Percentiles rank a stretch among this genome's conserved stretches.
Evolutionary conservation across 2,329 filamentous ascomycete species (phyloP).

Genomic region (Monosporascus sp.): DNA sequence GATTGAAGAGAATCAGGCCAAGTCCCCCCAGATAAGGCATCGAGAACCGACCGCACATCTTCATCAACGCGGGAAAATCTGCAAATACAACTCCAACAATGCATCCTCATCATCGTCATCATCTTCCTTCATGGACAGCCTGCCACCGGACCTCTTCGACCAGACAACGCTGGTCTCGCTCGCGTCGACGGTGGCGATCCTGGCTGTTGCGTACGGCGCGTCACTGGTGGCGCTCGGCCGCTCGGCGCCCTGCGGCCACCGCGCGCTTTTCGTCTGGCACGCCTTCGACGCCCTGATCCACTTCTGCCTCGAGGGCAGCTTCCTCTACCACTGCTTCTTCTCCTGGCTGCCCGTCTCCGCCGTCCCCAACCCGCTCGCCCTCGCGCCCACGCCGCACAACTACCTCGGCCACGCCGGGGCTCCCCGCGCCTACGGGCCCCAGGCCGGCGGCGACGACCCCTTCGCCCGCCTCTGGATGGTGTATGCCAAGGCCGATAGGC

Average conservation of each 20-base stretch:
- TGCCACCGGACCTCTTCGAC: constrained; percentile 55
- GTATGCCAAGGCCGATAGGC: constrained; percentile 57
- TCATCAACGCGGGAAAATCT: background rate
- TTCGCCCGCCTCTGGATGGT: constrained; percentile 64
- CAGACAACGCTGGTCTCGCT: constrained; percentile 55
- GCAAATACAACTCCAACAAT: background rate
- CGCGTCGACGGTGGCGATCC: constrained; percentile 47
- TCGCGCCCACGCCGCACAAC: constrained; percentile 46
- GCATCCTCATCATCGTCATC: background rate
- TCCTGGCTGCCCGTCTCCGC: constrained; percentile 36
- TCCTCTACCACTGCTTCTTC: constrained; percentile 93
- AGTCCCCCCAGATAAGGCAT: too few relatives aligned
- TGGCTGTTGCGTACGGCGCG: constrained; percentile 42
- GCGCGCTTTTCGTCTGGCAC: constrained; percentile 90
- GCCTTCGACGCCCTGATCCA: constrained; percentile 89
- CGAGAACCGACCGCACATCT: background rate
- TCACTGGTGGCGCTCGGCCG: constrained; percentile 44
- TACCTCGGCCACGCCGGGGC: constrained; percentile 43
- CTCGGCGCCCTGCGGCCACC: constrained; percentile 50
- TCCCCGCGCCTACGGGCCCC: constrained; percentile 47
- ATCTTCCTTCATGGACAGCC: constrained; percentile 21
- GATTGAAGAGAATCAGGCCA: too few relatives aligned
- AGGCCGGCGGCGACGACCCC: constrained; percentile 48
- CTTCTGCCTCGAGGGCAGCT: constrained; percentile 84
- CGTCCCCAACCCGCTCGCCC: constrained; percentile 28